Evolutionary conservation across 148 eudicot genomes (phyloP).

Genomic region (Rhododendron kiyosumense): DNA sequence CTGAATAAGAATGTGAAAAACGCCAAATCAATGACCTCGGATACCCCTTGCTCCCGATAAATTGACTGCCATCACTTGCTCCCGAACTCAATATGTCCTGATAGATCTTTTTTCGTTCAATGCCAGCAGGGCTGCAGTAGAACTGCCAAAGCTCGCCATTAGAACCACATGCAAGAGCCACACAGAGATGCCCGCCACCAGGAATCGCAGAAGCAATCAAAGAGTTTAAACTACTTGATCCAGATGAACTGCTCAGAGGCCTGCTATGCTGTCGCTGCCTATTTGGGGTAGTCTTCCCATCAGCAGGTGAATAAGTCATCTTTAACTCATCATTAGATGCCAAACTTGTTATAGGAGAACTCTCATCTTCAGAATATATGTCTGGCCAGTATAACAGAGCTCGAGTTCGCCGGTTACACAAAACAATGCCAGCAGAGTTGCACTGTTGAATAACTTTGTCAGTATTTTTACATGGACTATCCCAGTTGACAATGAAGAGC

Average conservation of each 20-base stretch:
- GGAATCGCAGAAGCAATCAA: conserved; percentile 66
- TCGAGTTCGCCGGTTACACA: conserved; percentile 61
- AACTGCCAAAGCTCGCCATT: conserved; percentile 80
- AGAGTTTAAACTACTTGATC: conserved; percentile 51
- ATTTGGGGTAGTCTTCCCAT: conserved; percentile 33
- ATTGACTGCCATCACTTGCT: conserved; percentile 32
- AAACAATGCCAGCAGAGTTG: conserved; percentile 58
- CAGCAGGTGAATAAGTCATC: conserved; percentile 22
- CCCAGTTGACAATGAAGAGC: conserved; percentile 61
- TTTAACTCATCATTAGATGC: conserved; percentile 46
- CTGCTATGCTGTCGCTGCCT: conserved; percentile 27
- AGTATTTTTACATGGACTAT: conserved; percentile 25
- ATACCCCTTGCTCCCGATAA: conserved; percentile 49
- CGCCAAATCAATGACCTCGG: conserved; percentile 90
- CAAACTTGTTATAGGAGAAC: conserved; percentile 34
- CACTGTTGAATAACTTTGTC: conserved; percentile 29
- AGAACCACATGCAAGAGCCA: conserved; percentile 79
- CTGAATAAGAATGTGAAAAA: conserved; percentile 23
- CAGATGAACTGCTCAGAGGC: conserved; percentile 33
- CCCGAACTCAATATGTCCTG: conserved; percentile 24
- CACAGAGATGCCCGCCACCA: conserved; percentile 35
- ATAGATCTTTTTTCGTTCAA: conserved; percentile 34
- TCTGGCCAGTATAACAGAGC: conserved; percentile 76
- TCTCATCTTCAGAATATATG: conserved; percentile 46
- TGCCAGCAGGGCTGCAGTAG: conserved; percentile 56